These are phyloP conservation scores for Filobasidium wieringae DNA, from an alignment of 768 basidiomycete species.

Conservation along the genomic window DNA sequence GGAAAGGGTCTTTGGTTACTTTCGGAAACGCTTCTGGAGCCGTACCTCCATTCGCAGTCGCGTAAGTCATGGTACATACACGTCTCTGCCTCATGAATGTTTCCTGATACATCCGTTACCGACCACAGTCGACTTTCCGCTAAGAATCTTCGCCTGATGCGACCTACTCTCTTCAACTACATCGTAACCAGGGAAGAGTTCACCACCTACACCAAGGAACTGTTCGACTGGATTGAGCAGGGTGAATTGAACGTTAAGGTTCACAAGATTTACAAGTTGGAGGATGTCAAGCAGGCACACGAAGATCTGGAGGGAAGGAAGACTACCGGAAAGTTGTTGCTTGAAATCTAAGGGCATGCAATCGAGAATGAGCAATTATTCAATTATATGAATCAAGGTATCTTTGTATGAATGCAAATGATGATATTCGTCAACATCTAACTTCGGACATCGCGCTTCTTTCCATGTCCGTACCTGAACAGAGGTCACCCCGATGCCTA, in stretches of 20 bases:
- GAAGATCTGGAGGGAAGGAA: slow-evolving; percentile 62
- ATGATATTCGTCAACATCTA: no score
- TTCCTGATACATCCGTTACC: not conserved
- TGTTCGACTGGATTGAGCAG: slow-evolving; percentile 52
- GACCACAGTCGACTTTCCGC: slow-evolving; percentile 61
- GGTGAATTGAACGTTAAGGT: slow-evolving; percentile 48
- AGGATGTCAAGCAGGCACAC: slow-evolving; percentile 67
- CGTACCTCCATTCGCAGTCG: slow-evolving; percentile 9
- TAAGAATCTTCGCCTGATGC: slow-evolving; percentile 60
- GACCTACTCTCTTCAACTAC: slow-evolving; percentile 57
- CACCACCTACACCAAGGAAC: slow-evolving; percentile 51
- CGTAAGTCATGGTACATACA: slow-evolving; percentile 14
- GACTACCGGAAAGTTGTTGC: slow-evolving; percentile 73
- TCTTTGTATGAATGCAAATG: no score
- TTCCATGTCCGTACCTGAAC: no score
- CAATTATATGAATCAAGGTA: no score
- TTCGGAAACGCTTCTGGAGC: slow-evolving; percentile 83
- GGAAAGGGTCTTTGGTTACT: slow-evolving; percentile 81
- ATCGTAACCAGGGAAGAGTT: slow-evolving; percentile 62
- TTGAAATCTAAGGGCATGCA: slow-evolving; percentile 41
- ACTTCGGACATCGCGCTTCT: no score
- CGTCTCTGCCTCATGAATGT: not conserved
- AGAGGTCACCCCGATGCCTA: no score
- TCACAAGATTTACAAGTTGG: slow-evolving; percentile 70
- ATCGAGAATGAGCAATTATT: no score